phyloP scores from a whole-genome alignment of 768 basidiomycete species.

The Agaricus subrufescens region DNA sequence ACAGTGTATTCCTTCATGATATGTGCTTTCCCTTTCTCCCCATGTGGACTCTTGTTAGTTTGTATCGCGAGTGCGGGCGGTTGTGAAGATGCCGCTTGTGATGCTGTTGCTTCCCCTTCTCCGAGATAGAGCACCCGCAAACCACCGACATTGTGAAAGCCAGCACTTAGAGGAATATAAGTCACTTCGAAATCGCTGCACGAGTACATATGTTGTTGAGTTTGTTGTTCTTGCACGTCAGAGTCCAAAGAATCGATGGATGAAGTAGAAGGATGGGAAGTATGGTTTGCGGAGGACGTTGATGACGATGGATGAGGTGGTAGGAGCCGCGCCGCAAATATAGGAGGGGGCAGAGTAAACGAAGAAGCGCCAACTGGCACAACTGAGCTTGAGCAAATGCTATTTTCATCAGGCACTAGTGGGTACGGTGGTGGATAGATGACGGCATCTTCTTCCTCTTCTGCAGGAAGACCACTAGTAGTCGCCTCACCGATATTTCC shows the following conservation, averaged over 20 bases:
- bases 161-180: conserved; percentile 53
- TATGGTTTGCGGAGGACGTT: not conserved
- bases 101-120: conserved; percentile 10
- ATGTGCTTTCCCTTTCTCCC: conserved; percentile 31
- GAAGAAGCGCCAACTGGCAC: conserved; percentile 8
- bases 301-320: conserved; percentile 3
- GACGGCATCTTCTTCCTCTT: conserved; percentile 1
- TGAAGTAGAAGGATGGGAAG: conserved; percentile 11
- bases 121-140: conserved; percentile 63
- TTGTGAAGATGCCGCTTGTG: not conserved
- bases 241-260: conserved; percentile 3
- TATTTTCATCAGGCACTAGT: not conserved
- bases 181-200: conserved; percentile 60
- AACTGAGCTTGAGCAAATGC: conserved; percentile 26
- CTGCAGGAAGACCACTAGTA: not conserved
- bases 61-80: not conserved
- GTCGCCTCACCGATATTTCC: conserved; percentile 11
- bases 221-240: conserved; percentile 11
- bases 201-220: conserved; percentile 26
- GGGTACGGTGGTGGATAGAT: conserved; percentile 7
- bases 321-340: not conserved
- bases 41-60: not conserved
- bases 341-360: not conserved
- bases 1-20: conserved; percentile 69
- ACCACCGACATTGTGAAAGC: conserved; percentile 65